These are phyloP conservation scores for Pseudonitzschia multiseries DNA, from an alignment of 108 stramenopile genomes.

Conservation along the genomic window DNA sequence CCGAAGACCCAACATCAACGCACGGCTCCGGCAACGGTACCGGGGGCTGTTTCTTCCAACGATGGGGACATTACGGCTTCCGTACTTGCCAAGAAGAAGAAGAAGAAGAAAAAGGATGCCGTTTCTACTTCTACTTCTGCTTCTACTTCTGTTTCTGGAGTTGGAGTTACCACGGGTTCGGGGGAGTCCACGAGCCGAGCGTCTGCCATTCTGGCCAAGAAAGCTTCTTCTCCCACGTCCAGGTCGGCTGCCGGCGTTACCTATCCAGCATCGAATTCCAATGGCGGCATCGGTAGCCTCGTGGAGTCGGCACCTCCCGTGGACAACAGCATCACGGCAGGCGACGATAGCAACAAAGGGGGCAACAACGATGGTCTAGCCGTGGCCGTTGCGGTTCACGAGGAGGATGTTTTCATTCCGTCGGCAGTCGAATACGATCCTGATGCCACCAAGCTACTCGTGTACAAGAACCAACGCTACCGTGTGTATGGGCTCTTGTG, in stretches of 20 bases:
- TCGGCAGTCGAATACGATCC: constrained; percentile 80
- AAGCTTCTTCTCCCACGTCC: not conserved
- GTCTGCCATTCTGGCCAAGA: not conserved
- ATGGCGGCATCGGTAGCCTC: not conserved
- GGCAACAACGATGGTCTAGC: constrained; percentile 44
- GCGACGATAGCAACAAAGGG: constrained; percentile 8
- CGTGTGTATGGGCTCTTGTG: constrained; percentile 54
- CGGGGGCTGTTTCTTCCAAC: constrained; percentile 12
- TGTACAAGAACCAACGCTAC: constrained; percentile 63
- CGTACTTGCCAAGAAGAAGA: not conserved
- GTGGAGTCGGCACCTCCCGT: not conserved
- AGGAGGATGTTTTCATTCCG: constrained; percentile 65
- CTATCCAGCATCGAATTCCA: not conserved
- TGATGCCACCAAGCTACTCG: constrained; percentile 54
- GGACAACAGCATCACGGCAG: constrained; percentile 9
- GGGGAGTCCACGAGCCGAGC: not conserved
- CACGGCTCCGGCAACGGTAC: not conserved
- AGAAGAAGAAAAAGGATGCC: not conserved
- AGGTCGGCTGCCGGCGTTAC: not conserved
- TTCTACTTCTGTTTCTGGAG: not conserved
- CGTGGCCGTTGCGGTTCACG: constrained; percentile 66
- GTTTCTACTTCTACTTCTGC: not conserved
- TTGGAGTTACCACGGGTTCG: not conserved
- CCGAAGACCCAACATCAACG: not conserved
- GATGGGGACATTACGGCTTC: not conserved